Evolutionary conservation across 805 yeast genomes (phyloP).

Genomic region (Saccharomycopsis capsularis): DNA sequence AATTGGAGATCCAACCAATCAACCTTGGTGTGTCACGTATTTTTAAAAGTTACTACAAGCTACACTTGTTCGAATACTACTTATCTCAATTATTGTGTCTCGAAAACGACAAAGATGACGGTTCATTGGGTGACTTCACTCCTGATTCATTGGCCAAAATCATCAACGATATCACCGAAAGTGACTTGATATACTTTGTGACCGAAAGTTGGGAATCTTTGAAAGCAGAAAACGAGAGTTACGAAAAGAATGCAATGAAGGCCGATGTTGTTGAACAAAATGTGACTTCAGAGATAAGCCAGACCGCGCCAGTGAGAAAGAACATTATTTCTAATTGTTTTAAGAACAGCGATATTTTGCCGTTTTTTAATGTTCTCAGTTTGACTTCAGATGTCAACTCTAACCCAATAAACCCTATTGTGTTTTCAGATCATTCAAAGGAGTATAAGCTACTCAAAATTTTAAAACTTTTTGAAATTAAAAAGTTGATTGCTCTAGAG

Average conservation of each 20-base stretch:
- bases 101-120: neutral
- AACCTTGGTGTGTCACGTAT: conserved; percentile 30
- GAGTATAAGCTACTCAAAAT: conserved; percentile 26
- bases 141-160: conserved; percentile 5
- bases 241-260: conserved; percentile 6
- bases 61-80: conserved; percentile 21
- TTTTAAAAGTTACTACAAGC: conserved; percentile 27
- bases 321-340: conserved; percentile 20
- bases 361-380: neutral
- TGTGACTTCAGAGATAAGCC: neutral
- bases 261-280: conserved; percentile 4
- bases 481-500: conserved; percentile 17
- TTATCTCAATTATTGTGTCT: conserved; percentile 14
- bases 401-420: conserved; percentile 9
- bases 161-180: conserved; percentile 21
- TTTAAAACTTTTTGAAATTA: conserved; percentile 23
- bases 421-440: conserved; percentile 18
- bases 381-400: neutral
- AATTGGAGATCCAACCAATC: conserved; percentile 28
- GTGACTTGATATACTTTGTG: conserved; percentile 25
- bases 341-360: conserved; percentile 11
- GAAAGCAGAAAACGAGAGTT: conserved; percentile 16
- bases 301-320: neutral
- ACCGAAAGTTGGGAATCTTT: conserved; percentile 23
- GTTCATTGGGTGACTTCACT: conserved; percentile 3